Base-by-base conservation (phyloP, 1,139 yeast species). In the Suhomyces guaymorum region DNA sequence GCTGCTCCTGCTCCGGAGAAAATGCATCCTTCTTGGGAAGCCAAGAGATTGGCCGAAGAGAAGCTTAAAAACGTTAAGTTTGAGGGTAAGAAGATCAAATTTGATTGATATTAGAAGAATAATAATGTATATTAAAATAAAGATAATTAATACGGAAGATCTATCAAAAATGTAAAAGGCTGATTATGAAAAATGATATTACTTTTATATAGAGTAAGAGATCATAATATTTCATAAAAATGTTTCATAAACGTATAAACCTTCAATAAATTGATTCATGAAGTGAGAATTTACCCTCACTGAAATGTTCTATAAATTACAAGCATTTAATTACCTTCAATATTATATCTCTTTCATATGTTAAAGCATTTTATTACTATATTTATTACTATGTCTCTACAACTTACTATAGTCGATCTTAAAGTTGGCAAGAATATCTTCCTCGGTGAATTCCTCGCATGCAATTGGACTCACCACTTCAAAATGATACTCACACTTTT, bases 1-100 rank as follows among this genome's bases (percentile, higher is more conserved):
- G 35, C 45, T 15, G 33, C 39, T 5, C 34, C 45, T 4, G 38
- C 41, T 1, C 34, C 39, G 10, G 34, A 41, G 27, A n/a, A n/a
- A n/a, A 56, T 87, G 39, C 98, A 92, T 75, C 98, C 98, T 12
- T 92, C 98, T 3, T 92, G 98, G 98, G 82, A 80, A 50, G 98
- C 98, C 13, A 83, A 82, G 63, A 75, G 73, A 59, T 57, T 69
- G 41, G 86, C 85, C 37, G 84, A 86, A 61, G 82, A 82, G 55
- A 75, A 79, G 48, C 57, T 70, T 43, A 76, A 78, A 59, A 77
- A 78, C 40, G 80, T 75, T 32, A 80, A 82, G 52, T 89, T 89
- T 54, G 61, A 70, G 33, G 98, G 97, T 55, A 90, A 87, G 64
- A 92, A 90, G 68, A 75, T 85, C 51, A 79, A 73, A 2, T 90